Conservation (phyloP, 1,139 yeast species). For the Suhomyces ambrosiae region DNA sequence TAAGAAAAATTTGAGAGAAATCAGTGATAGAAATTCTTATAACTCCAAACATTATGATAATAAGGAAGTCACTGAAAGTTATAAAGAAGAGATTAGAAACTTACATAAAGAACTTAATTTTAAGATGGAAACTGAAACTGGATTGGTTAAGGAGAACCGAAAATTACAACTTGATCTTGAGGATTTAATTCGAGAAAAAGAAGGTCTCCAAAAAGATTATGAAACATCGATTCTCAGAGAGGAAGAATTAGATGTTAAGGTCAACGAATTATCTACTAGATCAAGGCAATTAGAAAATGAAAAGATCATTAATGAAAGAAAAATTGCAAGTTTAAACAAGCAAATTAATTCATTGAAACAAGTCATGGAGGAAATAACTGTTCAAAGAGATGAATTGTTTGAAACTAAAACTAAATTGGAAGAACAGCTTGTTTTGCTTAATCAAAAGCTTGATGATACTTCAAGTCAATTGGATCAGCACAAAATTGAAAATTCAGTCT, state of each 20-base stretch:
- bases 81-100: conserved; percentile 58
- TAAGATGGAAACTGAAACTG: conserved; percentile 64
- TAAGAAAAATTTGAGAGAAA: conserved; percentile 42
- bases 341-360: conserved; percentile 56
- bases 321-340: conserved; percentile 48
- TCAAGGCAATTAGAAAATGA: conserved; percentile 51
- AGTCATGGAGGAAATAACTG: conserved; percentile 51
- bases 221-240: conserved; percentile 53
- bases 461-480: conserved; percentile 35
- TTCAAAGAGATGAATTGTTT: conserved; percentile 53
- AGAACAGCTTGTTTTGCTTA: conserved; percentile 44
- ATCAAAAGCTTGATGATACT: conserved; percentile 48
- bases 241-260: conserved; percentile 46
- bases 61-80: conserved; percentile 43
- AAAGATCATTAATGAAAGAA: conserved; percentile 46
- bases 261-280: conserved; percentile 49
- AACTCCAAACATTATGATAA: conserved; percentile 52
- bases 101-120: conserved; percentile 60
- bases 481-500: conserved; percentile 32
- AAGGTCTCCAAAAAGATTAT: conserved; percentile 54
- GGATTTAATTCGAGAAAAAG: conserved; percentile 48
- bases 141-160: conserved; percentile 64
- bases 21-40: conserved; percentile 57
- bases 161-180: conserved; percentile 64
- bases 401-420: conserved; percentile 52